Evolutionary conservation across 352 stramenopile genomes (phyloP).

Genomic region (Albugo candida): DNA sequence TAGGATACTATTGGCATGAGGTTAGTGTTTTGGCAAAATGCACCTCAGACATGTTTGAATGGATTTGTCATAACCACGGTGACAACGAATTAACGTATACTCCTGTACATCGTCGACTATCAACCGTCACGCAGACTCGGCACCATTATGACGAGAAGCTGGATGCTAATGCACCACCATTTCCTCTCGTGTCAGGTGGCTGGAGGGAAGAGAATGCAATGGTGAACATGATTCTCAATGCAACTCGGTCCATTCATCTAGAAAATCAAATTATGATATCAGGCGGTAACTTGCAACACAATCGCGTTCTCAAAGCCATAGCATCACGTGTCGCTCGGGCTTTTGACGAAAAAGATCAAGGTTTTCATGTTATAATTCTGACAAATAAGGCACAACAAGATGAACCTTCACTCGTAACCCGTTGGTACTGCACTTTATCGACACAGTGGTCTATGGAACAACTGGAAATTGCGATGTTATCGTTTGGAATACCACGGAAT

Average conservation of each 20-base stretch:
- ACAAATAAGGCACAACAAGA: constrained; percentile 63
- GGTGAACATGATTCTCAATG: constrained; percentile 61
- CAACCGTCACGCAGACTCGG: constrained; percentile 21
- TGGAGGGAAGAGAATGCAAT: constrained; percentile 66
- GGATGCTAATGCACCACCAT: constrained; percentile 20
- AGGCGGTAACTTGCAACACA: constrained; percentile 43
- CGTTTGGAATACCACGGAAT: constrained; percentile 18
- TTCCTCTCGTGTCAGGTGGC: constrained; percentile 45
- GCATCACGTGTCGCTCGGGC: constrained; percentile 27
- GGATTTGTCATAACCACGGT: neutral
- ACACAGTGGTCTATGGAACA: constrained; percentile 64
- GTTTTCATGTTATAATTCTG: constrained; percentile 41
- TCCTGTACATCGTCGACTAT: constrained; percentile 36
- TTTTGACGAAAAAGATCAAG: constrained; percentile 9
- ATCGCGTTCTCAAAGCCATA: constrained; percentile 44
- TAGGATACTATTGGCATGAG: constrained; percentile 68
- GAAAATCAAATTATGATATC: constrained; percentile 74
- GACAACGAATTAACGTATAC: constrained; percentile 11
- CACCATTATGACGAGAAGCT: constrained; percentile 35
- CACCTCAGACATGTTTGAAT: neutral
- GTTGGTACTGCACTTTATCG: constrained; percentile 56
- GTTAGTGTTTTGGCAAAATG: constrained; percentile 22
- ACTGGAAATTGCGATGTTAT: constrained; percentile 26
- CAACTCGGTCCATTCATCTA: constrained; percentile 36
- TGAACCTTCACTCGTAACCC: constrained; percentile 46